Conservation (phyloP, 345 rosid species). For the Gossypium ekmanianum region DNA sequence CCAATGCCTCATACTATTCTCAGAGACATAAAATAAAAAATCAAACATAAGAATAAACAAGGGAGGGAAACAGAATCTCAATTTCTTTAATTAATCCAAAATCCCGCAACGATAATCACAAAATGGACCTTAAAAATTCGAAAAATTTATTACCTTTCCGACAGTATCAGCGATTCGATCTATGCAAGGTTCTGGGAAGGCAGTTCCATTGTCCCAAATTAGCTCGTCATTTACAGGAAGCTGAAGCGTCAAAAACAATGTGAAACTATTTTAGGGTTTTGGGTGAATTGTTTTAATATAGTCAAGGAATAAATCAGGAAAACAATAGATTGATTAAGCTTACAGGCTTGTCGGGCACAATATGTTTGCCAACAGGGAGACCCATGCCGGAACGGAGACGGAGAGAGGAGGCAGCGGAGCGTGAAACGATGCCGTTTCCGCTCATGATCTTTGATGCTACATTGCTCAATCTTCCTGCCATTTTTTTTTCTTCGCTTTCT, state of each 20-base stretch:
- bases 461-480: constrained; percentile 82
- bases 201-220: constrained; percentile 90
- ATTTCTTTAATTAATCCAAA: not conserved
- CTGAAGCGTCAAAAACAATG: constrained; percentile 28
- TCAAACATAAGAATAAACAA: not conserved
- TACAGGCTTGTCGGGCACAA: constrained; percentile 94
- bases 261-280: not conserved
- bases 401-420: constrained; percentile 72
- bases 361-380: constrained; percentile 88
- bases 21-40: not conserved
- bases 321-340: constrained; percentile 18
- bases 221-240: constrained; percentile 86
- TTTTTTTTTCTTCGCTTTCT: constrained; percentile 20
- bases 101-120: not conserved
- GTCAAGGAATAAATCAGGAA: not conserved
- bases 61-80: not conserved
- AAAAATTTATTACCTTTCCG: constrained; percentile 55
- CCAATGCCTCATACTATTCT: constrained; percentile 88
- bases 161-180: constrained; percentile 98
- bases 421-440: constrained; percentile 70
- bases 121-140: not conserved
- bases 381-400: constrained; percentile 96
- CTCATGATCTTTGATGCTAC: constrained; percentile 81
- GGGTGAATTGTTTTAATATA: not conserved
- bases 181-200: constrained; percentile 87